These are phyloP conservation scores for Suillus cothurnatus DNA, from an alignment of 768 basidiomycete species.

Conservation along the genomic window DNA sequence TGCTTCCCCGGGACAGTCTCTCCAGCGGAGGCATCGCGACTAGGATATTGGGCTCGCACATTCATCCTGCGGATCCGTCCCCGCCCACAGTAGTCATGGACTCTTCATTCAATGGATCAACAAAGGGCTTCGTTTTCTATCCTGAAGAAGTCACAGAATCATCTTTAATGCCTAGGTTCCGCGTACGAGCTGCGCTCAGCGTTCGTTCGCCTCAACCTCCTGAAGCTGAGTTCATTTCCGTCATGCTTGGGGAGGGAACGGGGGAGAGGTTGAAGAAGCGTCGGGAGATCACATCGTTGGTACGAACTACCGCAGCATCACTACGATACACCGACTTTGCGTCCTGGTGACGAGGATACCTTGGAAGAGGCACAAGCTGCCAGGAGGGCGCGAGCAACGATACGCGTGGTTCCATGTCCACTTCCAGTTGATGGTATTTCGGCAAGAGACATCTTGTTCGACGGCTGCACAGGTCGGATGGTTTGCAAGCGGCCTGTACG, in stretches of 20 bases:
- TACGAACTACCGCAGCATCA: slow-evolving; percentile 3
- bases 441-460: slow-evolving; percentile 6
- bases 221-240: slow-evolving; percentile 8
- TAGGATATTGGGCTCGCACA: slow-evolving; percentile 2
- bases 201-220: slow-evolving; percentile 6
- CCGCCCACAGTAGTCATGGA: slow-evolving; percentile 8
- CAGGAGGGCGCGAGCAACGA: slow-evolving; percentile 3
- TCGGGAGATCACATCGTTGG: slow-evolving; percentile 4
- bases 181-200: slow-evolving; percentile 1
- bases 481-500: slow-evolving; percentile 7
- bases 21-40: slow-evolving; percentile 4
- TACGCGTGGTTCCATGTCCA: slow-evolving; percentile 7
- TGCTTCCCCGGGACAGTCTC: neutral
- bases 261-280: slow-evolving; percentile 7
- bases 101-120: slow-evolving; percentile 5
- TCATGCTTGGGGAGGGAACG: slow-evolving; percentile 1
- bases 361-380: slow-evolving; percentile 7
- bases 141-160: slow-evolving; percentile 7
- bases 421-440: slow-evolving; percentile 8
- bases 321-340: slow-evolving; percentile 8
- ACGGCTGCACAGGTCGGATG: slow-evolving; percentile 5
- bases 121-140: slow-evolving; percentile 7
- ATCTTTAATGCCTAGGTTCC: slow-evolving; percentile 6
- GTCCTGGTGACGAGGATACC: slow-evolving; percentile 5
- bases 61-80: neutral